A percentile compares a stretch with the other conserved stretches of the same genome.
phyloP scores from a whole-genome alignment of 202 grass and related monocot genomes.

The Setaria viridis region DNA sequence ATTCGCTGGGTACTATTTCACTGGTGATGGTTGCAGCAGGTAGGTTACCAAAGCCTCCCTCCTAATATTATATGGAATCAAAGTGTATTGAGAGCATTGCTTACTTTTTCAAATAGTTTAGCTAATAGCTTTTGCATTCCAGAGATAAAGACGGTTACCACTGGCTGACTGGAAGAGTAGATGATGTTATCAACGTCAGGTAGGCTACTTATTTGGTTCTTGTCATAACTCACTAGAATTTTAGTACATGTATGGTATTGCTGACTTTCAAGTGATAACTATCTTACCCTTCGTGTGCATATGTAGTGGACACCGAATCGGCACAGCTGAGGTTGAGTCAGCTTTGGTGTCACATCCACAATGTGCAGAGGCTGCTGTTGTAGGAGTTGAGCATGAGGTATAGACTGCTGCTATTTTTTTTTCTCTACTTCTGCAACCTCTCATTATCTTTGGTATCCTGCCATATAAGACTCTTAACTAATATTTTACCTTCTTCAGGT shows the following conservation, averaged over 20 bases:
- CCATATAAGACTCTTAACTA: conserved; percentile 33
- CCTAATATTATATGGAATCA: conserved; percentile 22
- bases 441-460: conserved; percentile 7
- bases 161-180: conserved; percentile 97
- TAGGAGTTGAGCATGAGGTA: conserved; percentile 98
- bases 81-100: not conserved
- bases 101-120: conserved; percentile 30
- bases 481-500: conserved; percentile 62
- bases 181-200: conserved; percentile 99
- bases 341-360: conserved; percentile 86
- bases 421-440: not conserved
- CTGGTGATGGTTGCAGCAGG: conserved; percentile 98
- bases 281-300: conserved; percentile 36
- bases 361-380: conserved; percentile 90
- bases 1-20: conserved; percentile 95
- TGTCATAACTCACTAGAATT: conserved; percentile 42
- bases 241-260: conserved; percentile 16
- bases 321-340: conserved; percentile 94
- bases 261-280: conserved; percentile 17
- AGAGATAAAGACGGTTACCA: conserved; percentile 99
- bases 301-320: conserved; percentile 88
- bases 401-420: not conserved
- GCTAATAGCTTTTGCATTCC: conserved; percentile 43
- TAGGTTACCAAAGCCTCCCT: conserved; percentile 28
- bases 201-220: conserved; percentile 37